Base-by-base conservation (phyloP, 441 rosid genomes). In the Brassica balearica region DNA sequence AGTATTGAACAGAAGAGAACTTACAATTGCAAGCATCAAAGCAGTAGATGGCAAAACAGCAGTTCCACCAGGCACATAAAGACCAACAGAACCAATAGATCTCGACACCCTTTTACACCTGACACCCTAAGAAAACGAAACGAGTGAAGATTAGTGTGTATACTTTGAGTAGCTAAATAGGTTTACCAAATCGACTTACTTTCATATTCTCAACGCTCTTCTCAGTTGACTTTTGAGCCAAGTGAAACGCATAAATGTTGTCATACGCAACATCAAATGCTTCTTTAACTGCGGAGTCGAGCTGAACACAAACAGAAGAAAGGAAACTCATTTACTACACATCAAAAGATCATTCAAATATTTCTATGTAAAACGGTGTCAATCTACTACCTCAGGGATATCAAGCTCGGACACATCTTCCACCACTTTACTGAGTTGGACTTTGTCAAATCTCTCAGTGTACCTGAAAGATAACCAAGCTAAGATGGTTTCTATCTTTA, bases 31-130 rank as follows among this genome's bases (percentile, higher is more conserved):
- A 84, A 95, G 98, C 98, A 92, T 95, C 77, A 93, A 80, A 72
- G 99, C 96, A 22, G 99, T 93, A 63, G 97, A 95, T 15, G 99
- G 99, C 77, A 95, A 85, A 83, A 95, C 95, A 65, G 97, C 95
- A 63, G 98, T 95, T 25, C 98, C 99, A 32, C 97, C 96, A 9
- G 99, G 97, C 11, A 95, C 99, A 84, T 93, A 93, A 77, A 93
- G 97, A 62, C 99, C 99, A 1, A 93, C 97, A 55, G 98, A 92
- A 38, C 87, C 87, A 82, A 95, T 92, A 84, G 96, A 85, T 82
- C 99, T 86, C 0, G 98, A 87, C 68, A 93, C 96, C 60, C 97
- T 75, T 85, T 95, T 91, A 83, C 99, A 95, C 76, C 62, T 87
- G 14, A 95, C 99, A 83, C 99, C 99, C 99, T 93, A 59, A 80